Evolutionary conservation across 2,329 filamentous ascomycete species (phyloP), one percentile per base, ranked within the genome.

Genomic region (Pseudogymnoascus sp.): DNA sequence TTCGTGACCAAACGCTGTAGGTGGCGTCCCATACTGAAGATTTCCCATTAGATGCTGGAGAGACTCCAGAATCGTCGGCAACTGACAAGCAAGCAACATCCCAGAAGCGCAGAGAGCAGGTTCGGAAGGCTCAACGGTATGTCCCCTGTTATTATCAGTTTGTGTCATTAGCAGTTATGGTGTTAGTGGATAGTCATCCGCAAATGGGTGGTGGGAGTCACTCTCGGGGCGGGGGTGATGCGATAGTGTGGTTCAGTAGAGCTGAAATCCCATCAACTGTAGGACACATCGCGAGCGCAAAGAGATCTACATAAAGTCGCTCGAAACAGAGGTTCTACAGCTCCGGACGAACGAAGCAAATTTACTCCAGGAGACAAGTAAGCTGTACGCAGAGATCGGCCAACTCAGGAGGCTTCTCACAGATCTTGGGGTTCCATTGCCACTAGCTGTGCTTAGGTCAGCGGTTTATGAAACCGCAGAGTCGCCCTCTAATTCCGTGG

Each of bases 261-360:
- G 39, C 39, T 43, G 16, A 43, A 43, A 43, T 43, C 39, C 39
- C n/a, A 16, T 41, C 37, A 43, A 16, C 16, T 19, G 0, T 39
- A 74, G 72, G 43, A 68, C 68, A 4, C 74, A 74, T 61, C 72
- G 73, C 11, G 69, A 72, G 1, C 72, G 73, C n/a, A 74, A 72
- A 31, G 70, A 72, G 39, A 65, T 64, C 23, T 74, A 74, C 63
- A 67, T 69, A 4, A 72, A 70, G 43, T 66, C 66, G 1, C 68
- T 75, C 1, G 73, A 75, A 62, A 62, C 23, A 6, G 72, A 73
- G 41, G 51, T 74, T 5, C 66, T 65, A 13, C 62, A 62, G 21
- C 48, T 64, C 2, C 66, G 67, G 23, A 43, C 65, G 2, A 67
- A 60, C 19, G 72, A 74, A 34, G 64, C 71, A 1, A 64, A 63